Conservation (phyloP, 306 rosid genomes). For the Lathyrus aphaca region DNA sequence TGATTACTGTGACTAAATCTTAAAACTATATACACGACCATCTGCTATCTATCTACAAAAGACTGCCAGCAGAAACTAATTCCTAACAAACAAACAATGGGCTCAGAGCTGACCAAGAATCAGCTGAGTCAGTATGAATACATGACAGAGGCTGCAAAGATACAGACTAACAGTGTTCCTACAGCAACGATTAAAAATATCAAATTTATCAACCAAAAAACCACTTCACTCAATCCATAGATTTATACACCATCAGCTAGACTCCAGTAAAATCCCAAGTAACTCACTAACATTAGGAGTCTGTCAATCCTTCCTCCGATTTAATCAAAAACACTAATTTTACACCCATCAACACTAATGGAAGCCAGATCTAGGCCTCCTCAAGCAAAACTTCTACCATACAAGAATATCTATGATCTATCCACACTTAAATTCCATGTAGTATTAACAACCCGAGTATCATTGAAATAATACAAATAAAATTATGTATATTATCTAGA, state of each 20-base stretch:
- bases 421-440: conserved; percentile 8
- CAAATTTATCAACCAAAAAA: conserved; percentile 3
- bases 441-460: conserved; percentile 20
- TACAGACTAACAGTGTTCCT: conserved; percentile 1
- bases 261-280: conserved; percentile 22
- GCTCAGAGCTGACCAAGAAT: conserved; percentile 6
- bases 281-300: conserved; percentile 26
- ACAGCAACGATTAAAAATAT: not conserved
- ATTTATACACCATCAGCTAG: conserved; percentile 21
- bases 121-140: conserved; percentile 17
- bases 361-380: conserved; percentile 31
- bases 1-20: conserved; percentile 15
- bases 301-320: conserved; percentile 20
- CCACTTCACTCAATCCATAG: conserved; percentile 28
- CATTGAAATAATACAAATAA: conserved; percentile 25
- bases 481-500: conserved; percentile 15
- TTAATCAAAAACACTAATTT: conserved; percentile 19
- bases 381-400: conserved; percentile 2
- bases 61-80: conserved; percentile 10
- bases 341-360: conserved; percentile 15
- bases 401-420: conserved; percentile 17
- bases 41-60: not conserved
- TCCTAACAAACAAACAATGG: conserved; percentile 4
- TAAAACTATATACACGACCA: not conserved
- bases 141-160: conserved; percentile 11